Evolutionary conservation across 176 grass and related monocot species (phyloP), one percentile per base, ranked within the genome.

Genomic region (Cenchrus americanus): DNA sequence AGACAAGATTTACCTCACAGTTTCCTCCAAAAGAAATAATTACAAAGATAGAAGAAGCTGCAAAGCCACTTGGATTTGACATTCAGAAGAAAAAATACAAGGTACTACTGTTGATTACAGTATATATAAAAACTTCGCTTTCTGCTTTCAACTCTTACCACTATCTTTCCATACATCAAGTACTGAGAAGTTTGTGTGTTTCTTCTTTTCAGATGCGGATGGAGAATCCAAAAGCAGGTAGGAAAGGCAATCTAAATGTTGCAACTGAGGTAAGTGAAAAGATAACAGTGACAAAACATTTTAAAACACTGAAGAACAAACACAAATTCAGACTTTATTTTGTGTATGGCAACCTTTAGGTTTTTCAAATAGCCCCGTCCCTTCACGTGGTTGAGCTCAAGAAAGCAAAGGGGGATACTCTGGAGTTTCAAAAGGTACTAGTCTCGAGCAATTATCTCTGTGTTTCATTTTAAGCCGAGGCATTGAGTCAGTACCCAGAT

Each of bases 61-160:
- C 96, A 77, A 99, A 93, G 22, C 96, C 96, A 70, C 96, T 99
- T 83, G 96, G 96, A 27, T 99, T 99, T 79, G 91, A 99, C 67
- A 77, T 99, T 82, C 96, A 96, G 82, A 99, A 92, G 91, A 99
- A 81, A 93, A 96, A 96, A n/a, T 99, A 92, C 84, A 99, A 99
- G 93, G 96, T 96, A 71, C 32, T 37, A 17, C 40, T 55, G 69
- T 78, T 48, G 32, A 10, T 66, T 66, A n/a, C 44, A 18, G 69
- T 92, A 19, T 62, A 48, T 63, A 73, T 37, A 18, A 71, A 82
- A 14, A 53, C 17, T 54, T 72, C 23, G 24, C 81, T 15, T 65
- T 3, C 42, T 52, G 14, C 12, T 59, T 52, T 43, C 43, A 63
- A 74, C 10, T 51, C 24, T 26, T 64, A 13, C 19, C 54, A 44